Conservation (phyloP, 805 yeast species). For the Yarrowia sp. region DNA sequence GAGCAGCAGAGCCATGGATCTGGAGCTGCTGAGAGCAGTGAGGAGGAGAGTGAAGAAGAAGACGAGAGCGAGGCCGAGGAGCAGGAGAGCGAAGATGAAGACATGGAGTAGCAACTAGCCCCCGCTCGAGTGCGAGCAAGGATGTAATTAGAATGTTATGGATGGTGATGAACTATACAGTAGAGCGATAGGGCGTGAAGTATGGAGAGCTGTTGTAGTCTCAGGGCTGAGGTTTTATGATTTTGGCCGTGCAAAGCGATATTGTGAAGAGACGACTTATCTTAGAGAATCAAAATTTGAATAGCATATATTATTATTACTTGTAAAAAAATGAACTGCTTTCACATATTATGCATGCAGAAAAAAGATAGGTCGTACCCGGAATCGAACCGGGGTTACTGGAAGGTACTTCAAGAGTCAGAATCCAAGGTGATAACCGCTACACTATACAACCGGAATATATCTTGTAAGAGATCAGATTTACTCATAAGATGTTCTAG, state of each 20-base stretch:
- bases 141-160: neutral
- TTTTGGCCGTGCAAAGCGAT: too few species aligned
- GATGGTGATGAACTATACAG: neutral
- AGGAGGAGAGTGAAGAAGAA: neutral
- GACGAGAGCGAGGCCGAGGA: neutral
- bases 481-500: too few species aligned
- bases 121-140: neutral
- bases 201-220: too few species aligned
- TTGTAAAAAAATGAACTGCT: too few species aligned
- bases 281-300: too few species aligned
- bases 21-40: neutral
- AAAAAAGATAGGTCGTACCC: conserved; percentile 13
- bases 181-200: too few species aligned
- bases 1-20: conserved; percentile 24
- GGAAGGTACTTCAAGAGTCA: neutral
- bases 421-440: conserved; percentile 24
- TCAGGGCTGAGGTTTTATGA: too few species aligned
- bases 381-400: conserved; percentile 24
- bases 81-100: conserved; percentile 6
- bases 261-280: too few species aligned
- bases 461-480: too few species aligned
- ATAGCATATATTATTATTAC: too few species aligned
- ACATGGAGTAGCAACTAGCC: neutral
- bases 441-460: conserved; percentile 20
- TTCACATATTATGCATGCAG: too few species aligned